Evolutionary conservation across 2,329 filamentous ascomycete species (phyloP).

Genomic region (Hypoxylon sp.): DNA sequence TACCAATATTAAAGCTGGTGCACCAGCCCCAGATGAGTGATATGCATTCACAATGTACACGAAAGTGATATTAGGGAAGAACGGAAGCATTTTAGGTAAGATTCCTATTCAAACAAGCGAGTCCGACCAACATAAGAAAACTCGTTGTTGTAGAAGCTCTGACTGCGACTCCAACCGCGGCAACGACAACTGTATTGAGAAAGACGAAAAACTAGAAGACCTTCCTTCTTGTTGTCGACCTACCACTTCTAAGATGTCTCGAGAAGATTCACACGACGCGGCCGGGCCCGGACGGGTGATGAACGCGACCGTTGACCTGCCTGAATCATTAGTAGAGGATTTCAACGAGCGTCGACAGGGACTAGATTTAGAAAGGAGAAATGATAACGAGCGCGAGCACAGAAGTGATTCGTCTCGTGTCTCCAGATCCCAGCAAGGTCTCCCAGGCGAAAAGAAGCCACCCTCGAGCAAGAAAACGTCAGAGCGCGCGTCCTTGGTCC

Average conservation of each 20-base stretch:
- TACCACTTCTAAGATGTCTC: neutral
- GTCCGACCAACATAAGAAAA: neutral
- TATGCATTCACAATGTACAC: conserved; percentile 12
- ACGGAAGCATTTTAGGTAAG: conserved; percentile 17
- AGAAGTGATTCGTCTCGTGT: no score
- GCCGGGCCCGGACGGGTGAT: neutral
- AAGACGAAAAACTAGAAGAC: neutral
- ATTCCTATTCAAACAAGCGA: conserved; percentile 30
- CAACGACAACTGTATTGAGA: neutral
- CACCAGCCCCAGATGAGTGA: neutral
- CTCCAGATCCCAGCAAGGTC: neutral
- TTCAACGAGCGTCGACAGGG: neutral
- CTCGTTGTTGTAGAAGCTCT: neutral
- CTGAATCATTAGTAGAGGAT: neutral
- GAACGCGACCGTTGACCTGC: neutral
- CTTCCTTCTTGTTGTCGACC: neutral
- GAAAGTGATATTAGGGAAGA: conserved; percentile 14
- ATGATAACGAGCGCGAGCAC: neutral
- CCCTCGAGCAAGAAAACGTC: neutral
- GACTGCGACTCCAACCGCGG: neutral
- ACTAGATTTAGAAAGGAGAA: neutral
- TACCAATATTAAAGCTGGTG: neutral
- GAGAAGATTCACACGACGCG: neutral
- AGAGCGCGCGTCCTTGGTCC: neutral
- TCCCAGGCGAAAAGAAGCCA: neutral